Conservation (phyloP, 2,329 filamentous ascomycete genomes). For the Zelopaecilomyces penicillatus region DNA sequence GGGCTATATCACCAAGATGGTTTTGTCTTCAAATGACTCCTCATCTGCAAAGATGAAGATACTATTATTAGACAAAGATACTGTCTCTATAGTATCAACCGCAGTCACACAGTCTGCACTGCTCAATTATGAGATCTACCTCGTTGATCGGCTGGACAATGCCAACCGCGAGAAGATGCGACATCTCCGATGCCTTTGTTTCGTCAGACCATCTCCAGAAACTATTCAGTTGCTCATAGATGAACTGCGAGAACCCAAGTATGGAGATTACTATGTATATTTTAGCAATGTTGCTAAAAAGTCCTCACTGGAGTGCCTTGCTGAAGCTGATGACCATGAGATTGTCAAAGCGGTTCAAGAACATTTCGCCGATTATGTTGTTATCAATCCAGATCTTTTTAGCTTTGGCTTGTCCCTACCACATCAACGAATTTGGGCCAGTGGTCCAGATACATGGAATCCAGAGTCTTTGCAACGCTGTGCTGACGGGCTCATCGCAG, state of each 20-base stretch:
- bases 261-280: slow-evolving; percentile 94
- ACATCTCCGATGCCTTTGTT: slow-evolving; percentile 86
- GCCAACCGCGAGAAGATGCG: slow-evolving; percentile 91
- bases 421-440: slow-evolving; percentile 70
- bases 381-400: slow-evolving; percentile 91
- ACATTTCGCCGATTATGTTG: slow-evolving; percentile 91
- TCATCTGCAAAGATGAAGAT: slow-evolving; percentile 96
- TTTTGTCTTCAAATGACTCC: slow-evolving; percentile 63
- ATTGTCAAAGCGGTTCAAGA: slow-evolving; percentile 92
- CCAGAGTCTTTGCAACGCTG: slow-evolving; percentile 77
- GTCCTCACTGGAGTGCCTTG: slow-evolving; percentile 84
- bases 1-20: slow-evolving; percentile 94
- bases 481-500: slow-evolving; percentile 77
- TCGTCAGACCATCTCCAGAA: slow-evolving; percentile 83
- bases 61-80: slow-evolving; percentile 84
- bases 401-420: slow-evolving; percentile 68
- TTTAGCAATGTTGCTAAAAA: slow-evolving; percentile 98
- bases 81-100: slow-evolving; percentile 86
- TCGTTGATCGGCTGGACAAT: slow-evolving; percentile 94
- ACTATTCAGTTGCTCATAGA: slow-evolving; percentile 92
- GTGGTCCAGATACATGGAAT: slow-evolving; percentile 81
- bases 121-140: slow-evolving; percentile 93
- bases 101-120: slow-evolving; percentile 92
- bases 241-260: slow-evolving; percentile 90
- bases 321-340: slow-evolving; percentile 95